Conservation (phyloP, 345 rosid genomes). For the Turritis glabra region DNA sequence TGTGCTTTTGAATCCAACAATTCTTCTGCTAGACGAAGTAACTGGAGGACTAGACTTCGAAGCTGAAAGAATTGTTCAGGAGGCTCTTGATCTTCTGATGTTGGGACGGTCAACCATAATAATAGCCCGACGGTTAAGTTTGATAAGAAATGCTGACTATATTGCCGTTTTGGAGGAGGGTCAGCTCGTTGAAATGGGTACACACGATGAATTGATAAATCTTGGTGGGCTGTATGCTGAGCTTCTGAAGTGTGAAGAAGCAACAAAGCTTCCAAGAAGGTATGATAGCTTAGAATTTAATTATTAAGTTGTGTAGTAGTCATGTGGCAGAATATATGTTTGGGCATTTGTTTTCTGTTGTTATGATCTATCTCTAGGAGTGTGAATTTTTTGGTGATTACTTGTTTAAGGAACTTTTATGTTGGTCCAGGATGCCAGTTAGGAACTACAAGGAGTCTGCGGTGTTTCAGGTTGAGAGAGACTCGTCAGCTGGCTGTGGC, state of each 20-base stretch:
- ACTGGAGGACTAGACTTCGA: slow-evolving; percentile 96
- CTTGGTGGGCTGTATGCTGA: slow-evolving; percentile 85
- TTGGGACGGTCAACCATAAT: slow-evolving; percentile 96
- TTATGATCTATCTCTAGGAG: slow-evolving; percentile 5
- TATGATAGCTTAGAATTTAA: slow-evolving; percentile 37
- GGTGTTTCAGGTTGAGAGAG: slow-evolving; percentile 78
- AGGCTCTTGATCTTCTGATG: slow-evolving; percentile 89
- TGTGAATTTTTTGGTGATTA: slow-evolving; percentile 24
- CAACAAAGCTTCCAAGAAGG: slow-evolving; percentile 96
- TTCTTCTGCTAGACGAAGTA: slow-evolving; percentile 96
- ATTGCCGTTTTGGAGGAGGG: slow-evolving; percentile 99
- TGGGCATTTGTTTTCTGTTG: background rate
- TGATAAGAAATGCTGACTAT: slow-evolving; percentile 92
- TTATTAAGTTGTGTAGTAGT: background rate
- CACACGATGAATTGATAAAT: slow-evolving; percentile 81
- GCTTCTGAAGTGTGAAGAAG: slow-evolving; percentile 96
- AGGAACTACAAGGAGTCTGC: slow-evolving; percentile 64
- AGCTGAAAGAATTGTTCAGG: slow-evolving; percentile 91
- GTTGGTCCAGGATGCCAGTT: slow-evolving; percentile 82
- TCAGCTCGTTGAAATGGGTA: slow-evolving; percentile 96
- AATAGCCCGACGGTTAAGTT: slow-evolving; percentile 90
- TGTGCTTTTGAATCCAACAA: slow-evolving; percentile 77
- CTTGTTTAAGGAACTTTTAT: slow-evolving; percentile 17
- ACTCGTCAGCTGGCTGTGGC: slow-evolving; percentile 76
- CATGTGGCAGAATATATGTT: slow-evolving; percentile 7